Evolutionary conservation across 495 filamentous ascomycete genomes (phyloP), one percentile per base, ranked within the genome.

Genomic region (Hypoxylon trugodes): DNA sequence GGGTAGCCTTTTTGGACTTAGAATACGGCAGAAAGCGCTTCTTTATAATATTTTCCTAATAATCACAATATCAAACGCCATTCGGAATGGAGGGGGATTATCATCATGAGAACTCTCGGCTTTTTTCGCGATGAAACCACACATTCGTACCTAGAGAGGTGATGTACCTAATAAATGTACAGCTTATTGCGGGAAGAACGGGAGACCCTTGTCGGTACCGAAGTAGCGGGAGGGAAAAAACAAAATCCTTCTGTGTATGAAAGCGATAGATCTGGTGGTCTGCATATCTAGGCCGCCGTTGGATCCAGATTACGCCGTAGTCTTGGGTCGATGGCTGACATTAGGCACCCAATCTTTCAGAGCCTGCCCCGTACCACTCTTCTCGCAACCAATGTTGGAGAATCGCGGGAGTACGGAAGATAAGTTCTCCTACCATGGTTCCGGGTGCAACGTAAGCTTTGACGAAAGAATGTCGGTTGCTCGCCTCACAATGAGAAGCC

Each of bases 271-370:
- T 68, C 54, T 65, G 48, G 60, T 64, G 52, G 54, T 60, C 53
- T 62, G 65, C 64, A 66, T 66, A 53, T 61, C 62, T 51, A 66
- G 62, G 67, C 70, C 59, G 61, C 57, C 47, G 37, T 61, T 55
- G 63, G 65, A 70, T 72, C 65, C 60, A 68, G 70, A 72, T 72
- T 64, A 72, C 66, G 57, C 69, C 69, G 61, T 45, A 54, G 62
- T 66, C 62, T 65, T 67, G 69, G 69, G 69, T 72, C 69, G 69
- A 72, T 72, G 62, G 57, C 57, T 61, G 56, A 59, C 58, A 51
- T 57, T 62, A 61, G 58, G 64, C 52, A 49, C 52, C 58, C 52
- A 59, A 50, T 51, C 45, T 41, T 58, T 43, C 51, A 38, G 42
- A 32, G 36, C 51, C 48, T 33, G 24, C 15, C 12, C 51, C 45